These are phyloP conservation scores for Caryocar brasiliense DNA, from an alignment of 441 rosid species.

Conservation along the genomic window DNA sequence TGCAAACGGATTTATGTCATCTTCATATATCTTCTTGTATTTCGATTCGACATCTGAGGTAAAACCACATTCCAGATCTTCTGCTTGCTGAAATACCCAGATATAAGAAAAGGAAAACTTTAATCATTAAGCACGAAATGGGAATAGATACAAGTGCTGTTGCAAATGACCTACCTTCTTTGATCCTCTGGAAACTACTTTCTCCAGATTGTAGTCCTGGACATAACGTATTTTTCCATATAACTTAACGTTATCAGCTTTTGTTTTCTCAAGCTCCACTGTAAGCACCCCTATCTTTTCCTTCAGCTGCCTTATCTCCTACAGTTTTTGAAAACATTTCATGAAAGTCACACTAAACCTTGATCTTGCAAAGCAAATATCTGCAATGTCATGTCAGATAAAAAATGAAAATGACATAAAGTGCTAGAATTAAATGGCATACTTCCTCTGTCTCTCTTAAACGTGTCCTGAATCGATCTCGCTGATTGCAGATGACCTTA, in stretches of 20 bases:
- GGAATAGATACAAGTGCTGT: conserved; percentile 1
- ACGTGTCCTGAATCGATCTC: conserved; percentile 84
- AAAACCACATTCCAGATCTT: conserved; percentile 93
- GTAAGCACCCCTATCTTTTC: conserved; percentile 75
- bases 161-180: conserved; percentile 47
- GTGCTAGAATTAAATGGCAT: conserved; percentile 4
- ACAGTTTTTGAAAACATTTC: conserved; percentile 1
- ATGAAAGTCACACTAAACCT: background rate
- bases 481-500: conserved; percentile 91
- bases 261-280: conserved; percentile 73
- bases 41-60: conserved; percentile 90
- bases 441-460: conserved; percentile 95
- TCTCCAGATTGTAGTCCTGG: conserved; percentile 86
- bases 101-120: conserved; percentile 7
- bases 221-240: conserved; percentile 95
- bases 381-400: background rate
- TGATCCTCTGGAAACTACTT: conserved; percentile 87
- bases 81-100: conserved; percentile 43
- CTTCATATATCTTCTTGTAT: conserved; percentile 96
- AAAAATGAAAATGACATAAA: conserved; percentile 1
- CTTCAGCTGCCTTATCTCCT: conserved; percentile 88
- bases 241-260: conserved; percentile 92
- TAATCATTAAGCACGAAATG: background rate
- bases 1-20: conserved; percentile 96
- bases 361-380: background rate